Evolutionary conservation across 2,329 filamentous ascomycete species (phyloP), one percentile per base, ranked within the genome.

Genomic region (Hypoxylon sp.): DNA sequence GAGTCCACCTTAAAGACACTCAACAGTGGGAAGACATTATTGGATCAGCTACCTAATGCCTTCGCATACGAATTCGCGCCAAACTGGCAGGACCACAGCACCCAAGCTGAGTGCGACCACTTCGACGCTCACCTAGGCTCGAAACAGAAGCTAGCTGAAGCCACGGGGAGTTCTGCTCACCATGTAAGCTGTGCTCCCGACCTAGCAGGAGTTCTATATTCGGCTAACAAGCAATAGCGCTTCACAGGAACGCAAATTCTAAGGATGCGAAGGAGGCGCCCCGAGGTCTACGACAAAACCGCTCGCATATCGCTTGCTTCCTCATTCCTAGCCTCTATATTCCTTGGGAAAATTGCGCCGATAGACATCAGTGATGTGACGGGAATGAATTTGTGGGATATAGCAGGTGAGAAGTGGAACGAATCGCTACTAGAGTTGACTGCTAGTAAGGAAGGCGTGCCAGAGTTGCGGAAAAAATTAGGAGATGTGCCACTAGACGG

Each of bases 211-310:
- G 11, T 24, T 17, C 5, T 1, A 35, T 46, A 17, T 14, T 39
- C 58, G 55, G 31, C 66, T 73, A 55, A 65, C 63, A 50, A 2
- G 37, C 53, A 37, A 61, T 73, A 94, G 92, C 92, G 96, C 69
- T 99, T 99, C 83, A 98, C 95, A 26, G 96, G 96, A n/a, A 92
- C 94, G 2, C 96, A 99, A 80, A 98, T 99, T 75, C 88, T 98
- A 80, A 89, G 94, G 11, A 94, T 98, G 79, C 91, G 91, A 72
- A 87, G 89, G 63, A 92, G 92, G 71, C 88, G 94, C 71, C 93
- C 95, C 0, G 87, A 92, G 3, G 91, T 94, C 72, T 98, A 98
- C 81, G 85, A 87, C 68, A 87, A 89, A 31, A 97, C 96, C 0
- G 86, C 90, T 10, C 90, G 94, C 63, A 97, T 99, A 77, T 97